phyloP scores from a whole-genome alignment of 2,329 filamentous ascomycete genomes.

The Penicillium vulpinum region DNA sequence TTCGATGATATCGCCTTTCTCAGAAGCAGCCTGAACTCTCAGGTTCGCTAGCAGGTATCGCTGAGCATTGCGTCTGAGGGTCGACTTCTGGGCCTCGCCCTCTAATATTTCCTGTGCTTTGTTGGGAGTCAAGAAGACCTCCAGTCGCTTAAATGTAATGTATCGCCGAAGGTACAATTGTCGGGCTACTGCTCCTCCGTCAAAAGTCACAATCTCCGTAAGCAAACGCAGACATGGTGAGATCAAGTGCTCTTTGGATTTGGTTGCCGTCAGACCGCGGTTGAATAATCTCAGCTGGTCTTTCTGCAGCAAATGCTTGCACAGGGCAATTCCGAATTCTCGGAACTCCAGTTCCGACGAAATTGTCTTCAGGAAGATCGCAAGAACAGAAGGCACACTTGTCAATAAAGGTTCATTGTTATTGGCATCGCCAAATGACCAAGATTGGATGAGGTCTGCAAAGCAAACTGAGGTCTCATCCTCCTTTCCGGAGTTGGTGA shows the following conservation, averaged over 20 bases:
- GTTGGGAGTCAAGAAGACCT: constrained; percentile 75
- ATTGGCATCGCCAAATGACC: constrained; percentile 77
- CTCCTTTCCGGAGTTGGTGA: constrained; percentile 45
- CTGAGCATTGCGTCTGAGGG: constrained; percentile 78
- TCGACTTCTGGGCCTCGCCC: constrained; percentile 70
- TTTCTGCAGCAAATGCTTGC: constrained; percentile 77
- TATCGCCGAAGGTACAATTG: constrained; percentile 75
- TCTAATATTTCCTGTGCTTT: constrained; percentile 55
- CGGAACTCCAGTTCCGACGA: constrained; percentile 73
- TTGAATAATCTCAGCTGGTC: constrained; percentile 78
- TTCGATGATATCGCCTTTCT: constrained; percentile 78
- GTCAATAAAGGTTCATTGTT: constrained; percentile 81
- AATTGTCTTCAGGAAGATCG: constrained; percentile 75
- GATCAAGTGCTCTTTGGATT: constrained; percentile 82
- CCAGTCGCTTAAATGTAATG: constrained; percentile 75
- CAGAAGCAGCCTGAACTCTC: constrained; percentile 72
- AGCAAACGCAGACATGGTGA: constrained; percentile 84
- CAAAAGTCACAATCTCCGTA: constrained; percentile 79
- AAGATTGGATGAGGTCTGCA: constrained; percentile 79
- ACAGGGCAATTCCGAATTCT: constrained; percentile 73
- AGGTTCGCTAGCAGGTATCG: constrained; percentile 78
- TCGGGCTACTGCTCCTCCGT: constrained; percentile 78
- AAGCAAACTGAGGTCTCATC: constrained; percentile 67
- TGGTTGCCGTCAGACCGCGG: constrained; percentile 74
- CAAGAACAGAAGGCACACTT: constrained; percentile 75